These are phyloP conservation scores for Ormosia semicastrata DNA, from an alignment of 306 rosid species.

Conservation along the genomic window DNA sequence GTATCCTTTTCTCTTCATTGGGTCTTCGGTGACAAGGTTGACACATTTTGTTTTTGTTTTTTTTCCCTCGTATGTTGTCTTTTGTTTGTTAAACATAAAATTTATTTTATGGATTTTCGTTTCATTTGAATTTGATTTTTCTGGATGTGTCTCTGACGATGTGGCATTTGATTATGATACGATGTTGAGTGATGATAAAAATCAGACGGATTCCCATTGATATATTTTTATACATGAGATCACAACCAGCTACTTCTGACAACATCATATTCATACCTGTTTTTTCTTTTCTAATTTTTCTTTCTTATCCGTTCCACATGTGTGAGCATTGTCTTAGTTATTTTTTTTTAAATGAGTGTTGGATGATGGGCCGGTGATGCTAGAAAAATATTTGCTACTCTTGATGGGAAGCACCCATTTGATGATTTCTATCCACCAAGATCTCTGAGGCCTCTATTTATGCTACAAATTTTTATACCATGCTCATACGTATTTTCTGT, in stretches of 20 bases:
- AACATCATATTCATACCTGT: neutral
- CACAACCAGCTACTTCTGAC: slow-evolving; percentile 50
- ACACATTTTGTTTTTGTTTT: neutral
- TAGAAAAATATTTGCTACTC: slow-evolving; percentile 48
- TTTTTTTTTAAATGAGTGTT: neutral
- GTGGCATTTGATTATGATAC: neutral
- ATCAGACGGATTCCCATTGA: slow-evolving; percentile 57
- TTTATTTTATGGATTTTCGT: neutral
- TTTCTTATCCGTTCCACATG: neutral
- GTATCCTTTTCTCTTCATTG: neutral
- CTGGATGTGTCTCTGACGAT: too few relatives aligned
- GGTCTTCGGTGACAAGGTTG: slow-evolving; percentile 25
- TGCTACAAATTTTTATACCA: neutral
- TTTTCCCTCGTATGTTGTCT: too few relatives aligned
- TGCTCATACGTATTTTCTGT: too few relatives aligned
- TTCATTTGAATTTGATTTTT: neutral
- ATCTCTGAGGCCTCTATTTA: slow-evolving; percentile 43
- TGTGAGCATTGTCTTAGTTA: too few relatives aligned
- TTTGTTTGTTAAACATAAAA: too few relatives aligned
- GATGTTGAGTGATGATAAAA: slow-evolving; percentile 48
- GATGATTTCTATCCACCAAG: slow-evolving; percentile 50
- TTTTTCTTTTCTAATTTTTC: neutral
- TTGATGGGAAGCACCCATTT: slow-evolving; percentile 43
- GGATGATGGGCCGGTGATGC: slow-evolving; percentile 32
- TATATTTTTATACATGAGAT: slow-evolving; percentile 29